Evolutionary conservation across 345 rosid species (phyloP).

Genomic region (Melastoma malabathricum): DNA sequence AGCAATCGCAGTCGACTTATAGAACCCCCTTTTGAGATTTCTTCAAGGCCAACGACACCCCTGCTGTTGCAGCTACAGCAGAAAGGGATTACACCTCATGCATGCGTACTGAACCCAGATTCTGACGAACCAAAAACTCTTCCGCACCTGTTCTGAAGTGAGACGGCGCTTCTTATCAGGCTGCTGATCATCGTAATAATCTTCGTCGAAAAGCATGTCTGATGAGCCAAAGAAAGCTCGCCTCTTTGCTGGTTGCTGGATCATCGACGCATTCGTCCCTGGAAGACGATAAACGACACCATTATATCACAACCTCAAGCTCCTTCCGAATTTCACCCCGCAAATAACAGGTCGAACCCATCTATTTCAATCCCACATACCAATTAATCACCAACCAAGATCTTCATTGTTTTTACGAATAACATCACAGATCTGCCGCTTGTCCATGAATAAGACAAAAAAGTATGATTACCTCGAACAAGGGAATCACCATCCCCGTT

Average conservation of each 20-base stretch:
- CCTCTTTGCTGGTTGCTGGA: constrained; percentile 53
- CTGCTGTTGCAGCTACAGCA: no score
- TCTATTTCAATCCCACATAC: no score
- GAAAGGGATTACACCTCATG: no score
- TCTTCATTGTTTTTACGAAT: no score
- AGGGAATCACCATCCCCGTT: constrained; percentile 24
- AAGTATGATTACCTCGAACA: constrained; percentile 31
- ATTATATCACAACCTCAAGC: neutral
- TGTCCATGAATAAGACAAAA: no score
- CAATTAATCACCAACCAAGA: no score
- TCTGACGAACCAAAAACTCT: neutral
- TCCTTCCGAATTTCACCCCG: no score
- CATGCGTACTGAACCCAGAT: neutral
- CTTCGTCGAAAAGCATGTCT: constrained; percentile 54
- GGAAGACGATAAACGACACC: neutral
- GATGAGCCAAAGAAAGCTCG: constrained; percentile 59
- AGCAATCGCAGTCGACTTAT: no score
- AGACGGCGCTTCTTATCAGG: constrained; percentile 92
- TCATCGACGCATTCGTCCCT: constrained; percentile 44
- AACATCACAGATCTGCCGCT: no score
- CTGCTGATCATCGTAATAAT: constrained; percentile 61
- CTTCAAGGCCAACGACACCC: no score
- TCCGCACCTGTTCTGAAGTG: constrained; percentile 50
- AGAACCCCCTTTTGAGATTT: no score
- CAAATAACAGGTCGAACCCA: no score